These are phyloP conservation scores for Mortierella claussenii DNA, from an alignment of 192 early-diverging fungal genomes.

Conservation along the genomic window DNA sequence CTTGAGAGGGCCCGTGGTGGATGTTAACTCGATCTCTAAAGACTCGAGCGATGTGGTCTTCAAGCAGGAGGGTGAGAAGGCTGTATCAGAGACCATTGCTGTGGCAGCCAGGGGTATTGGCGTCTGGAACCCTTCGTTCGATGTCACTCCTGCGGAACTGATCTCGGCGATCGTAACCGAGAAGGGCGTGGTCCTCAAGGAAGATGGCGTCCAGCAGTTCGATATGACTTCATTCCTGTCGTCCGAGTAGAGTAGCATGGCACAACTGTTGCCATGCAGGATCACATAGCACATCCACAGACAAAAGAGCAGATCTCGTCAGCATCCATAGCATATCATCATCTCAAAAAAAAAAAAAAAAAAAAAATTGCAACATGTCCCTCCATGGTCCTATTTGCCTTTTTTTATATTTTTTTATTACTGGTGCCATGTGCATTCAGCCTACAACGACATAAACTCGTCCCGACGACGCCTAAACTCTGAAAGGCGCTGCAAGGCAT, in stretches of 20 bases:
- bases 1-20: conserved; percentile 65
- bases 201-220: conserved; percentile 57
- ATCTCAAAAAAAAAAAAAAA: conserved; percentile 1
- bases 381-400: not conserved
- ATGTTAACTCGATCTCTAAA: conserved; percentile 37
- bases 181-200: conserved; percentile 78
- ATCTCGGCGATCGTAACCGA: conserved; percentile 95
- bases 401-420: conserved; percentile 2
- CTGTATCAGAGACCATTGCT: conserved; percentile 61
- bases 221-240: conserved; percentile 61
- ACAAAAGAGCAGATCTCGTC: too few relatives aligned
- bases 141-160: conserved; percentile 88
- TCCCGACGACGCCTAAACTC: conserved; percentile 74
- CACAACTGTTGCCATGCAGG: too few relatives aligned
- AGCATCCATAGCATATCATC: too few relatives aligned
- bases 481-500: conserved; percentile 77
- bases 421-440: not conserved
- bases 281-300: too few relatives aligned
- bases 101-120: conserved; percentile 85
- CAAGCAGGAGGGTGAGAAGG: conserved; percentile 10
- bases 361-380: not conserved
- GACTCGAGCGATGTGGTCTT: conserved; percentile 10
- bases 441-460: conserved; percentile 56
- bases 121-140: conserved; percentile 99
- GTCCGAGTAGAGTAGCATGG: conserved; percentile 12